phyloP scores from a whole-genome alignment of 768 basidiomycete genomes.

The Podaxis carcinomalis region DNA sequence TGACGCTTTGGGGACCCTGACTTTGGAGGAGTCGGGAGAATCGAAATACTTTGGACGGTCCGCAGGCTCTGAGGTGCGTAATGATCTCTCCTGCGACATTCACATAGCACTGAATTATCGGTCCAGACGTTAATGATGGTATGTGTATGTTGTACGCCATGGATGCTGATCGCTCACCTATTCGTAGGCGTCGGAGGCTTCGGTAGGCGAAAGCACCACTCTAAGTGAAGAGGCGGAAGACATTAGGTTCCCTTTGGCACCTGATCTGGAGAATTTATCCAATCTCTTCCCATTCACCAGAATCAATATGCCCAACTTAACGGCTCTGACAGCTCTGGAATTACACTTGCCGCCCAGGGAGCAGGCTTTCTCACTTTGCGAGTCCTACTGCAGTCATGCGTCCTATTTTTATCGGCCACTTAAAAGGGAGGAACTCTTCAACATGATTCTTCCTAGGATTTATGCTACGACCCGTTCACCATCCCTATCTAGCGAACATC shows the following conservation, averaged over 20 bases:
- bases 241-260: slow-evolving; percentile 14
- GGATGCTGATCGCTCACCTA: slow-evolving; percentile 13
- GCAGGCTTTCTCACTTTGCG: slow-evolving; percentile 34
- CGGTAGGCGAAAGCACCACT: slow-evolving; percentile 3
- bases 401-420: slow-evolving; percentile 48
- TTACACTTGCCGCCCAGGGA: slow-evolving; percentile 40
- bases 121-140: slow-evolving; percentile 39
- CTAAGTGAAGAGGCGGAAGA: slow-evolving; percentile 2
- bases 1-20: slow-evolving; percentile 61
- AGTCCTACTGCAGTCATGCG: slow-evolving; percentile 41
- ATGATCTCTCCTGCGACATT: background rate
- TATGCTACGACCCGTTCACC: slow-evolving; percentile 26
- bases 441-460: slow-evolving; percentile 32
- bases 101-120: background rate
- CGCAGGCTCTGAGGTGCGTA: slow-evolving; percentile 55
- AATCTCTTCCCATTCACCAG: slow-evolving; percentile 39
- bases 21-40: slow-evolving; percentile 55
- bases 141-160: background rate
- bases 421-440: slow-evolving; percentile 42
- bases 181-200: slow-evolving; percentile 25
- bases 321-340: slow-evolving; percentile 30
- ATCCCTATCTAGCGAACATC: slow-evolving; percentile 6
- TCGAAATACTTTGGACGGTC: slow-evolving; percentile 63
- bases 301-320: slow-evolving; percentile 23
- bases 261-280: slow-evolving; percentile 32